phyloP scores from a whole-genome alignment of 768 basidiomycete genomes.

The Butyriboletus loyo region DNA sequence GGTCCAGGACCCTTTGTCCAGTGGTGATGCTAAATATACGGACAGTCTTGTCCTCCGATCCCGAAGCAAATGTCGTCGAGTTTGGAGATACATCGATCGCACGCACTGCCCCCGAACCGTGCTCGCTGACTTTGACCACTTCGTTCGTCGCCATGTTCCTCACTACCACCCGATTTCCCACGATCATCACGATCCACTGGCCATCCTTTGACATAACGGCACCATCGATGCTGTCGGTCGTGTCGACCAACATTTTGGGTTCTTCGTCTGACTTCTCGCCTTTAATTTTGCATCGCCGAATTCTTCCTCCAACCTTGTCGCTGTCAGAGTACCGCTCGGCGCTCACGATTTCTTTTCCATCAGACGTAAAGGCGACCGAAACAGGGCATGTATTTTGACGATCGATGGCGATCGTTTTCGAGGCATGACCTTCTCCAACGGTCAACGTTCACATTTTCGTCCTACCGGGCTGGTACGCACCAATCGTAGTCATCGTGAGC shows the following conservation, averaged over 20 bases:
- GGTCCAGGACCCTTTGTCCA: neutral
- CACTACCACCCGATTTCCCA: neutral
- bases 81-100: conserved; percentile 10
- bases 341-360: conserved; percentile 5
- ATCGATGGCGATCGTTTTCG: conserved; percentile 3
- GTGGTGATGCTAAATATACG: conserved; percentile 4
- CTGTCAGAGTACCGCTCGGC: neutral
- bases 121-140: neutral
- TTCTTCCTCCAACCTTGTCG: neutral
- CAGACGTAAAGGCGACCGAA: conserved; percentile 2
- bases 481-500: neutral
- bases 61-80: conserved; percentile 6
- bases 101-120: neutral
- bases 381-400: neutral
- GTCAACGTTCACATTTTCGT: neutral
- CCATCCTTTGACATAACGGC: conserved; percentile 8
- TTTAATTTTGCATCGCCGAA: conserved; percentile 1
- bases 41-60: conserved; percentile 8
- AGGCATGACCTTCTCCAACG: neutral
- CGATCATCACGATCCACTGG: conserved; percentile 5
- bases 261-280: neutral
- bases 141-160: conserved; percentile 4
- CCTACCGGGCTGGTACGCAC: neutral
- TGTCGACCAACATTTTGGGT: neutral
- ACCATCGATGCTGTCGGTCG: neutral